A percentile compares a stretch with the other conserved stretches of the same genome.
Evolutionary conservation across 805 yeast genomes (phyloP).

Genomic region (Candida insectorum): DNA sequence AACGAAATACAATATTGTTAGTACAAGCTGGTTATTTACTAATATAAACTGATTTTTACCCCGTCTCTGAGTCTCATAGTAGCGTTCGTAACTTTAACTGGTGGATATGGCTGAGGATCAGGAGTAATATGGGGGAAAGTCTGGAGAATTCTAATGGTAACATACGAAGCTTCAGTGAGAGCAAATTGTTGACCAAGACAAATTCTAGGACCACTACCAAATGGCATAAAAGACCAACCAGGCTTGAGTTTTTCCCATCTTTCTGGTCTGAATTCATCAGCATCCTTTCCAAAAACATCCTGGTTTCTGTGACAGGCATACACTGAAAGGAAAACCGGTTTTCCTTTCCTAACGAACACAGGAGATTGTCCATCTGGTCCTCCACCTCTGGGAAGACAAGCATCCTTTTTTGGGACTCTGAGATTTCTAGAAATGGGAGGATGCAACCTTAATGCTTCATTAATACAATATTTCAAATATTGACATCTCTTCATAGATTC

Average conservation of each 20-base stretch:
- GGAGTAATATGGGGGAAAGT: slow-evolving; percentile 14
- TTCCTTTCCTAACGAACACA: slow-evolving; percentile 41
- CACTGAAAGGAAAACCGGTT: slow-evolving; percentile 33
- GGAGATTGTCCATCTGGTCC: slow-evolving; percentile 23
- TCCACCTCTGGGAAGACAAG: slow-evolving; percentile 27
- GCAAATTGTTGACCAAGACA: slow-evolving; percentile 58
- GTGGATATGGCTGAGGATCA: slow-evolving; percentile 20
- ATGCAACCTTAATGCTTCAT: slow-evolving; percentile 30
- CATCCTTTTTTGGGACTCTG: slow-evolving; percentile 22
- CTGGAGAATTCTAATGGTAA: slow-evolving; percentile 32
- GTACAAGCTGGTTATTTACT: not conserved
- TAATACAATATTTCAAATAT: slow-evolving; percentile 27
- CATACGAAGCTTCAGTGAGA: slow-evolving; percentile 50
- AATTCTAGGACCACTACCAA: slow-evolving; percentile 55
- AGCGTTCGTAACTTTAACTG: slow-evolving; percentile 24
- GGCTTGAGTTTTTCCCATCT: slow-evolving; percentile 42
- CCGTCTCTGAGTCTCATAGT: slow-evolving; percentile 26
- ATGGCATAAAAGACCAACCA: slow-evolving; percentile 50
- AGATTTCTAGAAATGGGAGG: slow-evolving; percentile 35
- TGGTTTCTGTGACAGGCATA: slow-evolving; percentile 41
- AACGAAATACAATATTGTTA: not conserved
- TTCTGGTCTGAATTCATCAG: slow-evolving; percentile 43
- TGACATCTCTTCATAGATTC: slow-evolving; percentile 32
- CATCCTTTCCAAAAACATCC: slow-evolving; percentile 43
- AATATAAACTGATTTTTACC: not conserved